phyloP scores from a whole-genome alignment of 2,329 filamentous ascomycete species.

The Alternaria postmessia region DNA sequence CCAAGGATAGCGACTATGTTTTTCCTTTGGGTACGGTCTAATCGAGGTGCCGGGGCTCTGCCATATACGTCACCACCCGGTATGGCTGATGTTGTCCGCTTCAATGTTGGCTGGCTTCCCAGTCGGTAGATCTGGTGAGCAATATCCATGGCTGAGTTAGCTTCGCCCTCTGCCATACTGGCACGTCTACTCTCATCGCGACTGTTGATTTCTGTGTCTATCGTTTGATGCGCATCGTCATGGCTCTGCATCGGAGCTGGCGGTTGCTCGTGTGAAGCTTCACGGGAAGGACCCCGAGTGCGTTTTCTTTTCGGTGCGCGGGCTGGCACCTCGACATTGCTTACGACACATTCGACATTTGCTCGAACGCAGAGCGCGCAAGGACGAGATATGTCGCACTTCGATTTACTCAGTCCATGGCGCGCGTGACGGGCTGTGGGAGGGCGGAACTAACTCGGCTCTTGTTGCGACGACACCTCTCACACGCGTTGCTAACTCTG shows the following conservation, averaged over 20 bases:
- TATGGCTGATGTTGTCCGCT: slow-evolving; percentile 45
- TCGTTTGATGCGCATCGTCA: background rate
- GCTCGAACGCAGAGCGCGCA: slow-evolving; percentile 47
- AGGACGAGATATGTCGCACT: slow-evolving; percentile 48
- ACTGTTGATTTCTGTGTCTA: background rate
- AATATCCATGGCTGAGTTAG: slow-evolving; percentile 49
- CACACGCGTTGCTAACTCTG: slow-evolving; percentile 19
- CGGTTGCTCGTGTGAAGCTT: slow-evolving; percentile 11
- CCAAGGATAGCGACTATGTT: slow-evolving; percentile 25
- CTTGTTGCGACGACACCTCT: slow-evolving; percentile 21
- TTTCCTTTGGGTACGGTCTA: slow-evolving; percentile 25
- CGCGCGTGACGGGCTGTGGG: background rate
- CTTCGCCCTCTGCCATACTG: slow-evolving; percentile 24
- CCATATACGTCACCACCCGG: slow-evolving; percentile 1
- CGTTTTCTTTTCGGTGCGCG: slow-evolving; percentile 15
- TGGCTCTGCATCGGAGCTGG: background rate
- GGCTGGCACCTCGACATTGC: background rate
- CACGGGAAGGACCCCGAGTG: slow-evolving; percentile 5
- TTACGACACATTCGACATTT: slow-evolving; percentile 24
- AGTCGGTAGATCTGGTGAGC: slow-evolving; percentile 23
- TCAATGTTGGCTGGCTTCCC: slow-evolving; percentile 30
- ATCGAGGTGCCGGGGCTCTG: slow-evolving; percentile 2
- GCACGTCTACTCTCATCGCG: slow-evolving; percentile 8
- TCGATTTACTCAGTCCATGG: background rate
- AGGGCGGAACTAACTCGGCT: slow-evolving; percentile 16